Evolutionary conservation across 352 stramenopile species (phyloP).

Genomic region (Thalassiosira tumida): DNA sequence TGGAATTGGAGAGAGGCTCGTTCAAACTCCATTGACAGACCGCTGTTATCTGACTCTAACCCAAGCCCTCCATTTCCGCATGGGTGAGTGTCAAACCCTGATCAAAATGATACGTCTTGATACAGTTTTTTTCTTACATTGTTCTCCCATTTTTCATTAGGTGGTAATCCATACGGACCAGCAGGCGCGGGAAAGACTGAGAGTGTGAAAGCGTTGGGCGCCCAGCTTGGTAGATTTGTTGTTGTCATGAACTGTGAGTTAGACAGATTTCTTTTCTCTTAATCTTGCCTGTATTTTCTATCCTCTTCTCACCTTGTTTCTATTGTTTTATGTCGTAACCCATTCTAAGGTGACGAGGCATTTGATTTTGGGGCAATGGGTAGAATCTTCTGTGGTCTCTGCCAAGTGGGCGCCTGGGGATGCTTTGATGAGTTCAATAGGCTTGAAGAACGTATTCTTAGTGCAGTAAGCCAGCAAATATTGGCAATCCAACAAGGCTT

Average conservation of each 20-base stretch:
- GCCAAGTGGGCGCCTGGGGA: constrained; percentile 99
- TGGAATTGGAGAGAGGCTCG: constrained; percentile 98
- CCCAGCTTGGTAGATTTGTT: constrained; percentile 98
- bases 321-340: neutral
- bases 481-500: constrained; percentile 93
- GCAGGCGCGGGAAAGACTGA: constrained; percentile 99
- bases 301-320: neutral
- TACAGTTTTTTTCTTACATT: neutral
- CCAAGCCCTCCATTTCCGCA: constrained; percentile 91
- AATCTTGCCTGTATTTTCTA: neutral
- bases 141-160: neutral
- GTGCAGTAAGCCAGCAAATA: constrained; percentile 99
- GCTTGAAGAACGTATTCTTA: constrained; percentile 99
- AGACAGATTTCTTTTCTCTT: neutral
- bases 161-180: constrained; percentile 95
- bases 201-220: constrained; percentile 99
- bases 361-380: constrained; percentile 98
- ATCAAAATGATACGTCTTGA: neutral
- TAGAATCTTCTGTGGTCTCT: constrained; percentile 99
- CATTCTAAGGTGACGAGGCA: constrained; percentile 92
- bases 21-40: constrained; percentile 99
- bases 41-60: constrained; percentile 99
- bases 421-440: constrained; percentile 99
- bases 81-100: neutral
- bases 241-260: constrained; percentile 97